These are phyloP conservation scores for Spergularia azorica DNA, from an alignment of 179 eudicot species.

Conservation along the genomic window DNA sequence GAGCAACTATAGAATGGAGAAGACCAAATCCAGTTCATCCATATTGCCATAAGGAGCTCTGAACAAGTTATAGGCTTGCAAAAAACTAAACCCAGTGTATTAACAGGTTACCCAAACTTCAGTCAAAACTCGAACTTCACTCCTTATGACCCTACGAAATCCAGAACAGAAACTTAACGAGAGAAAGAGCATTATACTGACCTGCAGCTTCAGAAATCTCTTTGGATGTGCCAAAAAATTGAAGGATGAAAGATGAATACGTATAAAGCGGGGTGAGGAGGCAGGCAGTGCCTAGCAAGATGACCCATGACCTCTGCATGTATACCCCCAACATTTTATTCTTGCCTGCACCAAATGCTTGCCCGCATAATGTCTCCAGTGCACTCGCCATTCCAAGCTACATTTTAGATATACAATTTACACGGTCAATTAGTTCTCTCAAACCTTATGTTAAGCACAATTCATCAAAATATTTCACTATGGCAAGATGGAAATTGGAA, in stretches of 20 bases:
- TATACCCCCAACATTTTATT: slow-evolving; percentile 69
- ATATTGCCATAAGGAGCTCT: background rate
- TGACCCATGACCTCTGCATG: slow-evolving; percentile 90
- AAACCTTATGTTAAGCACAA: background rate
- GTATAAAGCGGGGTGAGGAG: slow-evolving; percentile 61
- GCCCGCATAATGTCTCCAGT: slow-evolving; percentile 88
- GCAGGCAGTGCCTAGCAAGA: slow-evolving; percentile 53
- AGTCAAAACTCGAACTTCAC: background rate
- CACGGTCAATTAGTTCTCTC: background rate
- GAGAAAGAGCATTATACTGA: slow-evolving; percentile 10
- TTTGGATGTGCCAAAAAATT: slow-evolving; percentile 50
- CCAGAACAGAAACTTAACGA: background rate
- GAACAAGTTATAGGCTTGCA: background rate
- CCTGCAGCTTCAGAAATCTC: slow-evolving; percentile 73
- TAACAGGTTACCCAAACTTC: background rate
- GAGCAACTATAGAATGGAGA: background rate
- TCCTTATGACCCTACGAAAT: background rate
- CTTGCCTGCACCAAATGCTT: slow-evolving; percentile 85
- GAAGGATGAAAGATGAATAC: slow-evolving; percentile 64
- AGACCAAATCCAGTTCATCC: background rate
- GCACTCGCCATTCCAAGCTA: slow-evolving; percentile 96
- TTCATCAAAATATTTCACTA: background rate
- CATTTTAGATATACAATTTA: slow-evolving; percentile 10
- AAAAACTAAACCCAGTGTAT: background rate
- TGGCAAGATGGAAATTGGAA: too few relatives aligned